Conservation (phyloP, 306 rosid species). For the Oxytropis ochrocephala region DNA sequence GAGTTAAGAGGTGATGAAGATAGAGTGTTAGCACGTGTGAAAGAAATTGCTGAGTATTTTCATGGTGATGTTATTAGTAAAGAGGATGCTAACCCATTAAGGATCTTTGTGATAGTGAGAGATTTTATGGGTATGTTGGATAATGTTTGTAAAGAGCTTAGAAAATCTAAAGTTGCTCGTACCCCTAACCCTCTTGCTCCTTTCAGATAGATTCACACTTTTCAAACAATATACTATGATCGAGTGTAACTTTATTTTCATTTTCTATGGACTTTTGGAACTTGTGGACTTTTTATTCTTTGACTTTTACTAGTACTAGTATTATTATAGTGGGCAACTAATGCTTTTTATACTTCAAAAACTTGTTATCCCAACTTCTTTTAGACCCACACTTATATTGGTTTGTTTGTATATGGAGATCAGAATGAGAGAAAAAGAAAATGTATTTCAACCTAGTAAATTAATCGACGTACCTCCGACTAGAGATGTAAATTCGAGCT, state of each 20-base stretch:
- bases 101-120: conserved; percentile 91
- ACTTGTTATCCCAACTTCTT: no score
- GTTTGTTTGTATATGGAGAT: no score
- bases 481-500: no score
- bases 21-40: conserved; percentile 54
- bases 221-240: neutral
- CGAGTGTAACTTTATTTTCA: conserved; percentile 30
- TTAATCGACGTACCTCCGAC: no score
- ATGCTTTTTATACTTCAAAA: no score
- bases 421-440: no score
- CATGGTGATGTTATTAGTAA: conserved; percentile 83
- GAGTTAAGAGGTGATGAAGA: conserved; percentile 67
- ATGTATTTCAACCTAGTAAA: no score
- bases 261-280: conserved; percentile 19
- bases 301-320: neutral
- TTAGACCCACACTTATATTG: no score
- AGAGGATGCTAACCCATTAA: conserved; percentile 71
- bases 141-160: conserved; percentile 85
- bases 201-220: conserved; percentile 39
- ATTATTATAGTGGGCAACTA: no score
- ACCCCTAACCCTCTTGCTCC: conserved; percentile 73
- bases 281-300: neutral
- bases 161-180: conserved; percentile 46
- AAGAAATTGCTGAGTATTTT: conserved; percentile 80
- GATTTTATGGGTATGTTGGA: conserved; percentile 89